phyloP scores from a whole-genome alignment of 768 basidiomycete genomes.

The Amanita subjunquillea region DNA sequence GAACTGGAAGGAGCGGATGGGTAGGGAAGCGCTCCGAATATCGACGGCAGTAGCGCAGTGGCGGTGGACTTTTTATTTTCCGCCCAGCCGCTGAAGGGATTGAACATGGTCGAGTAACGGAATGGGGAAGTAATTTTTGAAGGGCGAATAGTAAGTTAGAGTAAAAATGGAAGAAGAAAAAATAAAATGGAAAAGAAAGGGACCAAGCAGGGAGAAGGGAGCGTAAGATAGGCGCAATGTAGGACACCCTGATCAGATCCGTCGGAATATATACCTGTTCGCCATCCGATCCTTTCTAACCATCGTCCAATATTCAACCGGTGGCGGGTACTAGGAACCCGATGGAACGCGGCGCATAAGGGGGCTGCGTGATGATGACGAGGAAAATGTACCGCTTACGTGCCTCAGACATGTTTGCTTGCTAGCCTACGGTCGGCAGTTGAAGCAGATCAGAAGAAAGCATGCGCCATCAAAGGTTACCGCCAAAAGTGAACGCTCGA shows the following conservation, averaged over 20 bases:
- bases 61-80: slow-evolving; percentile 16
- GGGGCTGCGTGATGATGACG: background rate
- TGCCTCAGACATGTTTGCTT: background rate
- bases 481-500: background rate
- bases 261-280: no score
- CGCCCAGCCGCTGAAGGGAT: slow-evolving; percentile 31
- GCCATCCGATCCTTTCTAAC: no score
- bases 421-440: background rate
- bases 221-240: background rate
- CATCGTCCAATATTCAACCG: no score
- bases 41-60: slow-evolving; percentile 30
- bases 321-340: no score
- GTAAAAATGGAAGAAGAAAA: background rate
- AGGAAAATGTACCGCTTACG: background rate
- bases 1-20: slow-evolving; percentile 23
- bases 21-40: slow-evolving; percentile 58
- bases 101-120: slow-evolving; percentile 19
- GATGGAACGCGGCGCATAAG: background rate
- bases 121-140: background rate
- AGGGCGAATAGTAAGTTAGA: slow-evolving; percentile 3
- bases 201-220: background rate
- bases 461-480: background rate
- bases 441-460: background rate
- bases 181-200: background rate
- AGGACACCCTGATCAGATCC: background rate